Evolutionary conservation across 2,329 filamentous ascomycete genomes (phyloP).

Genomic region (Botrytis squamosa): DNA sequence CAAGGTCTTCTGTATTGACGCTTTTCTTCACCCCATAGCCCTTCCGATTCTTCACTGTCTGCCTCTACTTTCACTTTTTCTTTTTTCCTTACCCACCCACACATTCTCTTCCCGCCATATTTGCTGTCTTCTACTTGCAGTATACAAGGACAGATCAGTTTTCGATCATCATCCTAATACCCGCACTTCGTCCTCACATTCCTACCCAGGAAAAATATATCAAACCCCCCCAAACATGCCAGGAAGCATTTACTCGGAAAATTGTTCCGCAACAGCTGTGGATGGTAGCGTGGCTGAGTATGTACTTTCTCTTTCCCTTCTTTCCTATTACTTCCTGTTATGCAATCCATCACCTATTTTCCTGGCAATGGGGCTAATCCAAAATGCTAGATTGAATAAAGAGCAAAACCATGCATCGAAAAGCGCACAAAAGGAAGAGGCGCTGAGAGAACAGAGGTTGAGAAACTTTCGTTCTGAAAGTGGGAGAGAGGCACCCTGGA

Average conservation of each 20-base stretch:
- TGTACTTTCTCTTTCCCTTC: background rate
- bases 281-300: background rate
- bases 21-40: background rate
- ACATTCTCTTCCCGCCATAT: background rate
- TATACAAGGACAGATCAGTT: background rate
- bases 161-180: background rate
- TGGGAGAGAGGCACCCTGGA: background rate
- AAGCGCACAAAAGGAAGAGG: background rate
- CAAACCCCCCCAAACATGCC: background rate
- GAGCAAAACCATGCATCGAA: rapidly evolving
- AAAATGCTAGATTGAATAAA: background rate
- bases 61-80: background rate
- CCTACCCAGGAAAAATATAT: background rate
- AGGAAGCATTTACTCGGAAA: background rate
- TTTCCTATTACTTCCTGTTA: rapidly evolving
- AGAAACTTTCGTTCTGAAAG: background rate
- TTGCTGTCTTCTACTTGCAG: rapidly evolving
- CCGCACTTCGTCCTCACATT: rapidly evolving
- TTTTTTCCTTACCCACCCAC: background rate
- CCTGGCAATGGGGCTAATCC: rapidly evolving
- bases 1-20: background rate
- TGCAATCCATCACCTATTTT: rapidly evolving
- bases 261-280: background rate
- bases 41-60: background rate
- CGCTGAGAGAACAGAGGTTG: rapidly evolving